Evolutionary conservation across 805 yeast species (phyloP), one percentile per base, ranked within the genome.

Genomic region (Pichia cephalocereana): DNA sequence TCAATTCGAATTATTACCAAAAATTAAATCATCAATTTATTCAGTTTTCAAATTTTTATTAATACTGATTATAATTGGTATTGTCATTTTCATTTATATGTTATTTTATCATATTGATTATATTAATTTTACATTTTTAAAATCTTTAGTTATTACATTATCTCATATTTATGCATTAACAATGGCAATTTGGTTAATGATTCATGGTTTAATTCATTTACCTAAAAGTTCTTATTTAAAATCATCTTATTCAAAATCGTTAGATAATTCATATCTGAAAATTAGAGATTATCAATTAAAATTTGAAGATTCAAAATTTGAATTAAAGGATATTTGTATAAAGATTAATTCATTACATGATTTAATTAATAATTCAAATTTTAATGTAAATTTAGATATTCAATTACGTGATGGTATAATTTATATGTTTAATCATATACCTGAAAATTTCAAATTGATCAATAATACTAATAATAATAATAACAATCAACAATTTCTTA

Each of bases 151-250:
- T 18, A 83, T 87, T 52, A 90, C 93, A 0, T 57, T 84, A 11
- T 78, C 93, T 1, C 93, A 87, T 61, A 80, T 83, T 19, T 87
- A 86, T 61, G 77, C 95, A 0, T 70, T 87, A 58, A 70, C 82
- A 2, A 58, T 87, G 34, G 89, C 91, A 2, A 72, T 85, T 23
- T 86, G 93, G 91, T 67, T 87, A 49, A 80, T 87, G 85, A 86
- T 91, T 3, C 90, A 86, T 62, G 95, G 96, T 0, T 64, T 85
- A 44, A 75, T 85, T 17, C 72, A 75, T 41, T 70, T 86, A 2
- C 95, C 96, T 0, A 71, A 85, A 49, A 62, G 43, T 15, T 46
- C 44, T 30, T 65, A 57, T 57, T 46, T 50, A 8, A 40, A 19
- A 28, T 56, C 62, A 8, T 54, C 54, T 38, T 60, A 59, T 46